Evolutionary conservation across 2,329 filamentous ascomycete species (phyloP).

Genomic region (Calonectria pseudoreteaudii): DNA sequence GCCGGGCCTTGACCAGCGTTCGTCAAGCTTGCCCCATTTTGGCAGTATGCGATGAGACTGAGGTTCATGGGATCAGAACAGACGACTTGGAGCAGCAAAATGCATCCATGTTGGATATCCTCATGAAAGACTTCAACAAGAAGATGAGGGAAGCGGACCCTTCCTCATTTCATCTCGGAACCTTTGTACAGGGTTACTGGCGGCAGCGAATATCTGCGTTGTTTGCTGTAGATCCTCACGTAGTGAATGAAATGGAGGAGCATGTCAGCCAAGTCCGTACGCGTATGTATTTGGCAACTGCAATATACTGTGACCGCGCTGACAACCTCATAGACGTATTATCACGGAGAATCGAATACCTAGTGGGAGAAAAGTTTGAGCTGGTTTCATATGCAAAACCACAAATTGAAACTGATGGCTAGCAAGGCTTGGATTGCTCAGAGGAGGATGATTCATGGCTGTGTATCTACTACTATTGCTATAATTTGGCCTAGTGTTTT

Average conservation of each 20-base stretch:
- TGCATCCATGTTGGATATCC: not conserved
- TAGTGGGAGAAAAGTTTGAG: not conserved
- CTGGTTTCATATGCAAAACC: not conserved
- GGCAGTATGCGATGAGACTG: not conserved
- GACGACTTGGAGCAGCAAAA: not conserved
- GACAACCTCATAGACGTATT: not conserved
- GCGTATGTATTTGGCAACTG: not conserved
- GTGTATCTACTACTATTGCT: not conserved
- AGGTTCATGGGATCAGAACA: not conserved
- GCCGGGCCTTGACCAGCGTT: not conserved
- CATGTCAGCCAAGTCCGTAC: not conserved
- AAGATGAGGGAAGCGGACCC: not conserved
- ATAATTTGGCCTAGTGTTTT: not conserved
- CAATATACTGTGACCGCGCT: not conserved
- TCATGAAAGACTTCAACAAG: not conserved
- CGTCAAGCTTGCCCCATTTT: not conserved
- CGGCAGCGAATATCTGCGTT: not conserved
- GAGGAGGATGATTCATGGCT: not conserved
- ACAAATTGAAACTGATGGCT: not conserved
- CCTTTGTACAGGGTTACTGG: not conserved
- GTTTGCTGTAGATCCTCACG: not conserved
- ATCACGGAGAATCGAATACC: not conserved
- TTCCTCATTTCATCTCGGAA: not conserved
- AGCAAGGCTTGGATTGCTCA: not conserved
- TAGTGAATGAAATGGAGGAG: not conserved